Evolutionary conservation across 768 basidiomycete genomes (phyloP).

Genomic region (Artomyces pyxidatus): DNA sequence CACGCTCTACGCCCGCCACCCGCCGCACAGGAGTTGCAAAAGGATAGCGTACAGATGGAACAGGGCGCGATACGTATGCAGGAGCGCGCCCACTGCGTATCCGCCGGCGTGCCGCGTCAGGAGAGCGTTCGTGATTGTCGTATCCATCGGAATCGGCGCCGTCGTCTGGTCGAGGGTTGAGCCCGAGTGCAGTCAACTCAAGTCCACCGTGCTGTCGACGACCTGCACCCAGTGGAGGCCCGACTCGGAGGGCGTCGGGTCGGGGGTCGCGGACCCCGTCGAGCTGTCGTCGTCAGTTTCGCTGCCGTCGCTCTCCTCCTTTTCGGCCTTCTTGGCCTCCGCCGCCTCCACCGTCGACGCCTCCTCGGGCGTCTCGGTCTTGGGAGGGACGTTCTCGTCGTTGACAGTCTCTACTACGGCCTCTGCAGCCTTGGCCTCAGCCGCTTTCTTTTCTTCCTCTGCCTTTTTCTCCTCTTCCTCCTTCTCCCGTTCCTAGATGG

Average conservation of each 20-base stretch:
- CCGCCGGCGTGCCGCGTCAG: background rate
- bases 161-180: background rate
- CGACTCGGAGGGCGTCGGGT: conserved; percentile 7
- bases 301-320: conserved; percentile 18
- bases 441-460: conserved; percentile 54
- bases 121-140: too few species aligned
- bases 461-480: conserved; percentile 58
- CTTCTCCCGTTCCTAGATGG: conserved; percentile 35
- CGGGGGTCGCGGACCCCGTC: background rate
- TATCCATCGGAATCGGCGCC: background rate
- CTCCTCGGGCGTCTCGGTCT: conserved; percentile 17
- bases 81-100: conserved; percentile 5
- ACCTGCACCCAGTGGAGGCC: conserved; percentile 11
- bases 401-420: conserved; percentile 15
- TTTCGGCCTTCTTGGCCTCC: conserved; percentile 33
- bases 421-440: conserved; percentile 26
- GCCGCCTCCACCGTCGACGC: conserved; percentile 23
- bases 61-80: conserved; percentile 6
- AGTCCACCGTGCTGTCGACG: conserved; percentile 10
- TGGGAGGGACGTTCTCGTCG: conserved; percentile 17
- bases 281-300: conserved; percentile 17
- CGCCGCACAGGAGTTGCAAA: conserved; percentile 7
- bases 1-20: conserved; percentile 6
- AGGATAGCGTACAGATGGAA: conserved; percentile 12
- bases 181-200: background rate